These are phyloP conservation scores for Fusarium sp. DNA, from an alignment of 2,329 filamentous ascomycete species.

Conservation along the genomic window DNA sequence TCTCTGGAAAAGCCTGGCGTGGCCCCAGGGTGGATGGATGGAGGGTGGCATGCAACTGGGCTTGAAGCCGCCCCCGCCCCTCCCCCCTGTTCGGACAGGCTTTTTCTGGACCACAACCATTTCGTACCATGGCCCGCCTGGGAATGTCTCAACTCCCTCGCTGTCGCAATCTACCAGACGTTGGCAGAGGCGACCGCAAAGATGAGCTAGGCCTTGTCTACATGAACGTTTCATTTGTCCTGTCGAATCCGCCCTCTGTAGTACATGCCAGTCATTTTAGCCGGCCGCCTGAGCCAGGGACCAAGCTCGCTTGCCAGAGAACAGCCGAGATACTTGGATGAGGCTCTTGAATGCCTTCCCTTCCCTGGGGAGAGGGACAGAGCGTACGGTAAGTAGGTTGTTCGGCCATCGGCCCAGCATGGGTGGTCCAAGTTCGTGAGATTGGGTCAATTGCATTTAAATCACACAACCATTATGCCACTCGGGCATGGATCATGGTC, in stretches of 20 bases:
- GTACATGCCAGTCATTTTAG: constrained; percentile 26
- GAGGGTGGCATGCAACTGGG: constrained; percentile 39
- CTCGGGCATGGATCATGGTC: constrained; percentile 9
- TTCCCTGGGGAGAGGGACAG: not conserved
- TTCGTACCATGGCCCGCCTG: constrained; percentile 29
- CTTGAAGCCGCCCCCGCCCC: constrained; percentile 33
- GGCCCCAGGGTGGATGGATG: constrained; percentile 16
- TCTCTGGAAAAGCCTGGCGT: constrained; percentile 20
- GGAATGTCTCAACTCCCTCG: constrained; percentile 42
- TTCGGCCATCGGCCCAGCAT: not conserved
- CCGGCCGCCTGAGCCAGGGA: not conserved
- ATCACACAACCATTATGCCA: constrained; percentile 8
- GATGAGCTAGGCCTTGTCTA: constrained; percentile 8
- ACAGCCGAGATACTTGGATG: constrained; percentile 17
- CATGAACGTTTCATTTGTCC: constrained; percentile 11
- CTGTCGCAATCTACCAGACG: constrained; percentile 36
- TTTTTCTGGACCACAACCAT: constrained; percentile 26
- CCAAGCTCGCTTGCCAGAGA: not conserved
- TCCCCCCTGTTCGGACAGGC: constrained; percentile 25
- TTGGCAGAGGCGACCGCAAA: constrained; percentile 12
- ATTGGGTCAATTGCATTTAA: not conserved
- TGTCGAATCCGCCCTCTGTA: constrained; percentile 7
- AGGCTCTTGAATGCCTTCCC: constrained; percentile 11
- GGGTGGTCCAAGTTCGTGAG: not conserved
- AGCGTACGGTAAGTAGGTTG: not conserved